Conservation (phyloP, 768 basidiomycete genomes). For the Xanthoconium purpureum region DNA sequence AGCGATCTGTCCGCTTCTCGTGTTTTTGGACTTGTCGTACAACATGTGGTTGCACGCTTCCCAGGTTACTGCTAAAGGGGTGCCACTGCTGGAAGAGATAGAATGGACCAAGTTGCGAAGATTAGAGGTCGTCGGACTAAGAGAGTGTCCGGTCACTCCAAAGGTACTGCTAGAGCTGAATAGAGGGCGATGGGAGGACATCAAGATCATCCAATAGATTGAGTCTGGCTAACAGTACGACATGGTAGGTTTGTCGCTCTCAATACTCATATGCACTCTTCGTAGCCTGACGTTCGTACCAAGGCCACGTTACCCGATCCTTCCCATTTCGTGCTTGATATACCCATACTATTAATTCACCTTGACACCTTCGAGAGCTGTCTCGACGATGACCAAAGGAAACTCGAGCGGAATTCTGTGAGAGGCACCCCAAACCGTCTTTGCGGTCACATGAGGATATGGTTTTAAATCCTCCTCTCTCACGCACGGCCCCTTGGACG, state of each 20-base stretch:
- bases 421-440: conserved; percentile 7
- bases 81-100: conserved; percentile 44
- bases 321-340: too few relatives aligned
- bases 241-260: too few relatives aligned
- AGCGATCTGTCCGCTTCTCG: conserved; percentile 56
- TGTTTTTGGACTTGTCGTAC: conserved; percentile 65
- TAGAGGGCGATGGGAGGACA: conserved; percentile 62
- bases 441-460: neutral
- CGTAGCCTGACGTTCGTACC: too few relatives aligned
- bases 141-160: conserved; percentile 47
- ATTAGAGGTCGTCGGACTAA: conserved; percentile 53
- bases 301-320: too few relatives aligned
- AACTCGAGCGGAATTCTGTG: conserved; percentile 12
- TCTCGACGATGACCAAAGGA: conserved; percentile 8
- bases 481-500: neutral
- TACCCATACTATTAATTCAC: neutral
- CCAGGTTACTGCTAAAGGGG: conserved; percentile 5
- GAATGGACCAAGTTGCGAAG: conserved; percentile 58
- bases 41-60: conserved; percentile 44
- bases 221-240: too few relatives aligned
- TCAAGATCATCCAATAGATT: conserved; percentile 44
- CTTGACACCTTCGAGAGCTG: neutral
- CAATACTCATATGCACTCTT: too few relatives aligned
- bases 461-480: neutral
- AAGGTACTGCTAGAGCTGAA: conserved; percentile 49